Conservation (phyloP, 768 basidiomycete species). For the Pisolithus orientalis region DNA sequence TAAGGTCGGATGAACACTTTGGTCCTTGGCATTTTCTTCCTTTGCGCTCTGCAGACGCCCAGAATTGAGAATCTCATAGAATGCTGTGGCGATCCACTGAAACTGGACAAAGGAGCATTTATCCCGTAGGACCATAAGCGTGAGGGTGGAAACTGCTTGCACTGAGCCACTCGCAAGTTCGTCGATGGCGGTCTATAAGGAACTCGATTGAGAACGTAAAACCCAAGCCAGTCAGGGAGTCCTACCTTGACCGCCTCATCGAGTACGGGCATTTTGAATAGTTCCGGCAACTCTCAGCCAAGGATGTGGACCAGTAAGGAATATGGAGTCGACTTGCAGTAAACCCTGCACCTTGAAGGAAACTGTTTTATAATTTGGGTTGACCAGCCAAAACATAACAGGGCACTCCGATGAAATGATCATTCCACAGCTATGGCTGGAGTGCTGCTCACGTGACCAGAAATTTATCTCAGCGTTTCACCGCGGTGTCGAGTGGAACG, state of each 20-base stretch:
- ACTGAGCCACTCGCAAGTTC: conserved; percentile 19
- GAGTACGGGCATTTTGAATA: not conserved
- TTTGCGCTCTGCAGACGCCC: conserved; percentile 13
- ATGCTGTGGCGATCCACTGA: conserved; percentile 10
- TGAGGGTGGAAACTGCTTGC: conserved; percentile 11
- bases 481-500: no score
- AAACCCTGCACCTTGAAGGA: no score
- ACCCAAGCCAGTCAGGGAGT: not conserved
- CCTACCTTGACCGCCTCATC: conserved; percentile 13
- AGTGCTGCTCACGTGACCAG: not conserved
- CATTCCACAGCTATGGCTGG: not conserved
- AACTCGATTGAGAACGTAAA: not conserved
- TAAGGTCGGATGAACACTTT: not conserved
- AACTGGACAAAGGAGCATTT: conserved; percentile 15
- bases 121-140: conserved; percentile 14
- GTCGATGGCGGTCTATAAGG: conserved; percentile 12
- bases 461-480: not conserved
- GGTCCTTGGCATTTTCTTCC: conserved; percentile 6
- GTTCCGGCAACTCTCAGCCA: no score
- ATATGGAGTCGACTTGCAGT: not conserved
- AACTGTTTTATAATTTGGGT: no score
- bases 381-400: no score
- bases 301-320: not conserved
- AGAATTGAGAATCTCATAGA: conserved; percentile 16
- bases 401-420: not conserved